Conservation (phyloP, 805 yeast genomes). For the Pichia paraexigua region DNA sequence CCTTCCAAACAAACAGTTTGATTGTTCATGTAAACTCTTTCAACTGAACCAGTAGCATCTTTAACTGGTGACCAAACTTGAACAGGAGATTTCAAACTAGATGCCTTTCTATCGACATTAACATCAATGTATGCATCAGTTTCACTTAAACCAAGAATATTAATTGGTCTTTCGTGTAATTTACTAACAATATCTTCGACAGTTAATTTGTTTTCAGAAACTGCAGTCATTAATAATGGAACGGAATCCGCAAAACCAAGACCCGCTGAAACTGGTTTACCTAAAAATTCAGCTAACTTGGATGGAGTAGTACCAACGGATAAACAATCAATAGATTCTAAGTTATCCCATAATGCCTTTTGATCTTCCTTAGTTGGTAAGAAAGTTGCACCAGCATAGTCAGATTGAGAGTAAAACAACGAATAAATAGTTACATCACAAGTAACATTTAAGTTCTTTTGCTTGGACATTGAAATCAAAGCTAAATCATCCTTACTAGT, state of each 20-base stretch:
- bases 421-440: constrained; percentile 83
- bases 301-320: constrained; percentile 78
- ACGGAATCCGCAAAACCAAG: constrained; percentile 73
- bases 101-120: constrained; percentile 62
- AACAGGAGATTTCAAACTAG: constrained; percentile 34
- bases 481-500: constrained; percentile 74
- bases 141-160: constrained; percentile 74
- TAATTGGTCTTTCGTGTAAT: constrained; percentile 74
- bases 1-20: constrained; percentile 85
- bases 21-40: constrained; percentile 73
- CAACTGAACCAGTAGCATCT: constrained; percentile 68
- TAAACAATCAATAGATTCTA: constrained; percentile 74
- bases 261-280: constrained; percentile 57
- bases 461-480: constrained; percentile 77
- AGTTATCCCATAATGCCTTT: constrained; percentile 69
- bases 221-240: constrained; percentile 77
- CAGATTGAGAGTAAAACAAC: constrained; percentile 65
- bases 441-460: constrained; percentile 72
- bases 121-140: constrained; percentile 76
- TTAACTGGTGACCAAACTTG: constrained; percentile 50
- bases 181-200: constrained; percentile 62
- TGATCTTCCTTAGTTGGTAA: constrained; percentile 80
- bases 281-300: constrained; percentile 56
- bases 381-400: constrained; percentile 61
- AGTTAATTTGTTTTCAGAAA: constrained; percentile 62